Conservation (phyloP, 331 rosid species). For the Arachis monticola region DNA sequence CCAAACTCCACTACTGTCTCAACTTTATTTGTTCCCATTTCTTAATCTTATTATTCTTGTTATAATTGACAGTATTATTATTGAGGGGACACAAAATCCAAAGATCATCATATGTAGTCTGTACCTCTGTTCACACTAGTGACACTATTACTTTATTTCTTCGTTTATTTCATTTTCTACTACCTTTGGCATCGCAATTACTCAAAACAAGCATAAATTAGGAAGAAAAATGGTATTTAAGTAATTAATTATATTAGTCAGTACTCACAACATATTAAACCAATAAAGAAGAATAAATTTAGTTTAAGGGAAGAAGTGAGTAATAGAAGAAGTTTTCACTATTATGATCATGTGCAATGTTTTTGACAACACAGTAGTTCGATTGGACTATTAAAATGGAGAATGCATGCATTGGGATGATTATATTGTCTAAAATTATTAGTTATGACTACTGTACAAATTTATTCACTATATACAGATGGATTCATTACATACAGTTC, state of each 20-base stretch:
- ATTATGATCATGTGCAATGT: too few species aligned
- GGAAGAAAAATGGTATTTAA: conserved; percentile 9
- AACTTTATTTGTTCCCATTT: conserved; percentile 51
- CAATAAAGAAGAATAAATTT: conserved; percentile 16
- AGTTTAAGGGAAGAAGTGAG: too few species aligned
- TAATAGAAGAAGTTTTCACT: too few species aligned
- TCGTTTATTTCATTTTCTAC: neutral
- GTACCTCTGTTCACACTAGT: conserved; percentile 29
- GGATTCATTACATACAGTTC: conserved; percentile 11
- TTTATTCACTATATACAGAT: neutral
- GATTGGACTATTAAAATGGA: too few species aligned
- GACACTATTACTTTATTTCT: conserved; percentile 26
- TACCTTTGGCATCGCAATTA: conserved; percentile 25
- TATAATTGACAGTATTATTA: conserved; percentile 53
- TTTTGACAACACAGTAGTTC: too few species aligned
- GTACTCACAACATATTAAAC: conserved; percentile 41
- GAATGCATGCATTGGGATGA: conserved; percentile 1
- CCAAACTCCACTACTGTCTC: conserved; percentile 49
- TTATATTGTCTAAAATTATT: conserved; percentile 3
- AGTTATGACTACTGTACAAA: conserved; percentile 15
- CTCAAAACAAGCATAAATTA: neutral
- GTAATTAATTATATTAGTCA: conserved; percentile 27
- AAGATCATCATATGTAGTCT: conserved; percentile 44
- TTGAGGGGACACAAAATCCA: conserved; percentile 58
- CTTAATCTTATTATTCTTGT: conserved; percentile 53